Base-by-base conservation (phyloP, 2,329 filamentous ascomycete genomes). In the Verticillium tricorpus region DNA sequence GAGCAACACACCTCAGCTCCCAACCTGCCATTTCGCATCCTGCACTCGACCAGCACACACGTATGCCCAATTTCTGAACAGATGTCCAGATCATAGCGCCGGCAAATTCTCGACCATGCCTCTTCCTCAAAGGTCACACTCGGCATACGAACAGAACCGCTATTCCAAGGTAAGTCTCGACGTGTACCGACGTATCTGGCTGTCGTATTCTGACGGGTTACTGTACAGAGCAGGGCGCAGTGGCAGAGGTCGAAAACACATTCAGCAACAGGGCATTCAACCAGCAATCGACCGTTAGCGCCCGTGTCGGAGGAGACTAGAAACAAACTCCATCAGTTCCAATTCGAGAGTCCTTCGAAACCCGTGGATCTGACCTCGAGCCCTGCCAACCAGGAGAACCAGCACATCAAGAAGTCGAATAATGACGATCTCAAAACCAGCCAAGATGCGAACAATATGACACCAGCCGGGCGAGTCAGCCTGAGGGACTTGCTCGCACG, bases 261-360 rank as follows among this genome's bases (percentile, higher is more conserved):
- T 69, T 78, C 82, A 5, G 70, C 75, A 56, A 73, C 72, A 50
- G 68, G 69, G 56, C 70, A 75, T 61, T 71, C 71, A 22, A 73
- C 73, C 40, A 73, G 69, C 37, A 59, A 52, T 52, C 75, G 12
- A 76, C 71, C 79, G 45, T 71, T 81, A 7, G 76, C 79, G 35
- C 80, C 82, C 19, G 77, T 86, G 14, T 88, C 86, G 45, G 79
- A 84, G 35, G 78, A 77, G 9, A 87, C 86, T 12, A 88, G 85
- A 69, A 84, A 77, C 65, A 89, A 88, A 68, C 77, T 89, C 35
- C 83, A 81, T 62, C 74, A 76, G 35, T 85, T 85, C 69, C 83
- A 84, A 61, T 88, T 86, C 65, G 76, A 79, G 59, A 17, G 19
- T n/a, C 25, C 54, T 11, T 56, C 15, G 5, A 25, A 56, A 6